Base-by-base conservation (phyloP, 306 rosid genomes). In the Hylodesmum podocarpum region DNA sequence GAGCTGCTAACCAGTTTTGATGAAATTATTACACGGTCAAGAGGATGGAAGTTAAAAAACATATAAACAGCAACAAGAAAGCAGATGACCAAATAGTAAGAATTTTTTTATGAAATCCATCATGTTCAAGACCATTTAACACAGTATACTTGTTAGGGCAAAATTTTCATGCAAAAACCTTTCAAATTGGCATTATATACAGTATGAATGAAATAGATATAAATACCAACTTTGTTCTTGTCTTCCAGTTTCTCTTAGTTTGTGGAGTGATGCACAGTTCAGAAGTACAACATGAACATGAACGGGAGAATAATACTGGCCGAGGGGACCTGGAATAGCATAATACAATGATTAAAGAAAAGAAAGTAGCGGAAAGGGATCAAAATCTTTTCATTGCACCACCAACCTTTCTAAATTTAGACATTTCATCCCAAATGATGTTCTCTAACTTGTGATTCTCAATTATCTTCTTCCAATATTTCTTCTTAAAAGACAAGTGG, bases 211-310 rank as follows among this genome's bases (percentile, higher is more conserved):
- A 68, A 82, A 25, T 34, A 76, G 65, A 64, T 64, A 89, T 37
- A 43, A 84, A 86, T 66, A 92, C 97, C 80, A 83, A 92, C 99
- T 87, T 95, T 84, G 85, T 84, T 83, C 81, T 89, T 53, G 75
- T 85, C 91, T 84, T 88, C 95, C 85, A 70, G 54, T 80, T 84
- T 70, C 86, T 81, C 85, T 81, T 90, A 65, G 80, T 44, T 82
- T 79, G 84, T 25, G 96, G 72, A 73, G 96, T 69, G 64, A 87
- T 43, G 59, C 44, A 74, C 22, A 21, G 43, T 63, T 89, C 85
- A 67, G 87, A 83, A 76, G 82, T 75, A 81, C 82, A 80, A 19
- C 88, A 74, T 49, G 93, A 80, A 24, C 88, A 74, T 53, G 93
- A 77, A 69, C 87, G 79, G 31, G 86, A 68, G 78, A 80, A 58